Conservation (phyloP, 805 yeast genomes). For the Cyberlindnera xylosilytica region DNA sequence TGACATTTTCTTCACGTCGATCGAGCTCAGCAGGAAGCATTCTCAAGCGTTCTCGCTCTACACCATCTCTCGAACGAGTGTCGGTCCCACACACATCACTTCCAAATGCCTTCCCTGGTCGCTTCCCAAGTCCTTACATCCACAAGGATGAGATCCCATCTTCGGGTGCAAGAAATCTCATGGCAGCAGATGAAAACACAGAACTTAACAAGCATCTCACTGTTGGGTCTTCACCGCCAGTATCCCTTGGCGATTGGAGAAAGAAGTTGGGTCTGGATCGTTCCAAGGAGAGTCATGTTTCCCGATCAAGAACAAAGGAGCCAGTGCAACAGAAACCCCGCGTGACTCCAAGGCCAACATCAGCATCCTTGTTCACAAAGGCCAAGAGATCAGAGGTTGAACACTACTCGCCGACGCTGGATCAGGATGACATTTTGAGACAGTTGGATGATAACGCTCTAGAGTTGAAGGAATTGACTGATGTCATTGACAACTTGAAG, state of each 20-base stretch:
- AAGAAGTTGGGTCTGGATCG: conserved; percentile 3
- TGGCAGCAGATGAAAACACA: conserved; percentile 20
- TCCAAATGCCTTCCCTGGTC: conserved; percentile 25
- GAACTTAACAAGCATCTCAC: conserved; percentile 12
- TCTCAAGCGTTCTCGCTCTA: conserved; percentile 12
- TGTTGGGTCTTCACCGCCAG: conserved; percentile 10
- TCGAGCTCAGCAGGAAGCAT: neutral
- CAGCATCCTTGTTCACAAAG: neutral
- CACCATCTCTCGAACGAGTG: conserved; percentile 5
- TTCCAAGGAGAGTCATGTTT: neutral
- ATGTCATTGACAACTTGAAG: conserved; percentile 1
- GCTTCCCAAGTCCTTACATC: conserved; percentile 23
- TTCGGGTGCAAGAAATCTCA: conserved; percentile 19
- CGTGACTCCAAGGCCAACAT: neutral
- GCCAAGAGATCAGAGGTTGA: neutral
- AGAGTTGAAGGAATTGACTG: conserved; percentile 22
- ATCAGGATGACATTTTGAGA: conserved; percentile 18
- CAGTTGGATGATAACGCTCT: conserved; percentile 27
- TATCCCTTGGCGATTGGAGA: conserved; percentile 6
- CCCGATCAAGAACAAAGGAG: neutral
- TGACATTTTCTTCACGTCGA: conserved; percentile 2
- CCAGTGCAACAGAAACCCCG: neutral
- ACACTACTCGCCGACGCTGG: conserved; percentile 7
- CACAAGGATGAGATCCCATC: conserved; percentile 17
- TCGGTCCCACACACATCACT: conserved; percentile 4